Conservation (phyloP, 441 rosid species). For the Aquilaria agallochum region DNA sequence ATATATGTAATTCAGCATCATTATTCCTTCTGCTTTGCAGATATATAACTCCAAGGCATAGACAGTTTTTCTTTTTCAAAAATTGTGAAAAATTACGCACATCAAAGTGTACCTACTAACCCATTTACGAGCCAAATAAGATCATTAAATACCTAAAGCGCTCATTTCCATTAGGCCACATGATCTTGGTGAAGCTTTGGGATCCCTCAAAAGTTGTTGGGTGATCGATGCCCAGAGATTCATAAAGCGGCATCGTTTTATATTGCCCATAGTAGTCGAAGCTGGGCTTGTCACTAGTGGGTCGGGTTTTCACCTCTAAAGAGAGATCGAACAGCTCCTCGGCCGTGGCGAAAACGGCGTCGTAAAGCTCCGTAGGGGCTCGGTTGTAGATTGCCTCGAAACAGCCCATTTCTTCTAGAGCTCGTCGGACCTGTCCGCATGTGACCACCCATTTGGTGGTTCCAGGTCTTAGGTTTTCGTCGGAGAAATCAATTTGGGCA, state of each 20-base stretch:
- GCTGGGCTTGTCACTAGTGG: slow-evolving; percentile 36
- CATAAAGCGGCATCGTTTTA: slow-evolving; percentile 32
- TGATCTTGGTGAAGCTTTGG: slow-evolving; percentile 32
- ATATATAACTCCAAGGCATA: too few species aligned
- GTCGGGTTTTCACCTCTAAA: slow-evolving; percentile 26
- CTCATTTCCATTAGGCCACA: slow-evolving; percentile 48
- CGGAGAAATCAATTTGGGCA: slow-evolving; percentile 34
- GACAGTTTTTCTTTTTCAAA: too few species aligned
- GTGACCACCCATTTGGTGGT: slow-evolving; percentile 32
- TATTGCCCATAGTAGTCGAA: slow-evolving; percentile 41
- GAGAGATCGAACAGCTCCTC: slow-evolving; percentile 39
- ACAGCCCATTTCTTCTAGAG: slow-evolving; percentile 50
- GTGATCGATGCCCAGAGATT: slow-evolving; percentile 38
- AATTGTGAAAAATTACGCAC: too few species aligned
- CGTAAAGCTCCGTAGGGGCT: slow-evolving; percentile 28
- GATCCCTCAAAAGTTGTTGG: slow-evolving; percentile 23
- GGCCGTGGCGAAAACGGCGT: slow-evolving; percentile 18
- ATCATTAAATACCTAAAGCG: slow-evolving; percentile 24
- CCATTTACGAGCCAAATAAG: too few species aligned
- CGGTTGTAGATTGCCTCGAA: slow-evolving; percentile 34
- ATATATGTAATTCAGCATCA: too few species aligned
- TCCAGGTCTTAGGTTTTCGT: slow-evolving; percentile 26
- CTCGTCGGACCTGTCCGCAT: slow-evolving; percentile 23
- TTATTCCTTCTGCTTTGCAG: too few species aligned
- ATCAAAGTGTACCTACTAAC: too few species aligned